phyloP scores from a whole-genome alignment of 768 basidiomycete species.

The Agrocybe chaxingu region DNA sequence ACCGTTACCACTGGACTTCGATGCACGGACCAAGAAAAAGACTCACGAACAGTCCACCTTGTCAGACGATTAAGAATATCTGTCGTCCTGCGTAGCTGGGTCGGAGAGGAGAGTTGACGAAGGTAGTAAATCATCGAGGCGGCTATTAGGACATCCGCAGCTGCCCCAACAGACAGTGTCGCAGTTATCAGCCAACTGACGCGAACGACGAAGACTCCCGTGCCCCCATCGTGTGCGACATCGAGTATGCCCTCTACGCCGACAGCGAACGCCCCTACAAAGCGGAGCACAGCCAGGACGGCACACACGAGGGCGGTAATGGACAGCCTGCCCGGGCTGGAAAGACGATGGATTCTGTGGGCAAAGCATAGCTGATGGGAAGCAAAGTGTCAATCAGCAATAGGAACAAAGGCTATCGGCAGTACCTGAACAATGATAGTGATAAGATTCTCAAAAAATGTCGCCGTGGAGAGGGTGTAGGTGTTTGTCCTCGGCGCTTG shows the following conservation, averaged over 20 bases:
- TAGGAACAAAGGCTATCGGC: too few species aligned
- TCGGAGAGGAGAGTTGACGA: slow-evolving; percentile 8
- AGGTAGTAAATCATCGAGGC: slow-evolving; percentile 13
- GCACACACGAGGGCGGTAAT: neutral
- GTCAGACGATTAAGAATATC: slow-evolving; percentile 13
- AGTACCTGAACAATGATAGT: slow-evolving; percentile 17
- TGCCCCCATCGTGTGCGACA: slow-evolving; percentile 11
- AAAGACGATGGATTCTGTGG: too few species aligned
- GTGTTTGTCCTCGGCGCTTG: slow-evolving; percentile 13
- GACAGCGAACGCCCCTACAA: slow-evolving; percentile 9
- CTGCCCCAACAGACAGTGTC: slow-evolving; percentile 9
- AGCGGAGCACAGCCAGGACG: slow-evolving; percentile 7
- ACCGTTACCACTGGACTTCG: neutral
- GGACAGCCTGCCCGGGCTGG: too few species aligned
- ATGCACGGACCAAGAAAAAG: neutral
- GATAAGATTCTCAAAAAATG: slow-evolving; percentile 13
- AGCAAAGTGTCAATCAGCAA: too few species aligned
- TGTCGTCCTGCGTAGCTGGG: slow-evolving; percentile 9
- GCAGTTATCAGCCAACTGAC: slow-evolving; percentile 11
- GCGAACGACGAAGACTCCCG: slow-evolving; percentile 5
- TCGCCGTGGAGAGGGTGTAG: slow-evolving; percentile 12
- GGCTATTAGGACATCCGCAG: slow-evolving; percentile 13
- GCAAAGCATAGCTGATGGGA: too few species aligned
- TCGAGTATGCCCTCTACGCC: slow-evolving; percentile 10
- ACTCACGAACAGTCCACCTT: slow-evolving; percentile 14